Base-by-base conservation (phyloP, 192 early-diverging fungal genomes). In the Mortierella hygrophila region DNA sequence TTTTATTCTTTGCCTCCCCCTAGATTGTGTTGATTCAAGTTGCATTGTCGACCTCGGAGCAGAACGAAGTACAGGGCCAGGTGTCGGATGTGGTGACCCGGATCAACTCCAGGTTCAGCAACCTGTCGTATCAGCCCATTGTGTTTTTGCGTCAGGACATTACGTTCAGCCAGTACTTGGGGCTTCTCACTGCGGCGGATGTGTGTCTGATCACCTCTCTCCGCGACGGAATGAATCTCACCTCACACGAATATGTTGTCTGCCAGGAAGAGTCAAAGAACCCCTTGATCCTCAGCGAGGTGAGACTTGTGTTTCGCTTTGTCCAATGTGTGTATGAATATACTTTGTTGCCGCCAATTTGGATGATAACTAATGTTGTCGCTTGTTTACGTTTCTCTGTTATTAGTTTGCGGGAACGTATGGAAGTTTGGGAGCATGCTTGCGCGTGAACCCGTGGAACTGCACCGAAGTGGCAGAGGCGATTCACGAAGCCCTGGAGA, bases 401-500 rank as follows among this genome's bases (percentile, higher is more conserved):
- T n/a, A 15, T 18, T 76, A 91, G 92, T 99, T 99, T 92, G 96
- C 97, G 29, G 98, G 98, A 46, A 98, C 98, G 0, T 97, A 97
- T 74, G 97, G 98, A 65, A 94, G 94, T 18, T 93, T 98, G 40
- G 95, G 95, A 55, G 96, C 95, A 29, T 93, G 92, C 46, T 86
- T 97, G 29, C 90, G 96, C 20, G 96, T 99, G n/a, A 99, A 99
- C 86, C 98, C 98, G 26, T 99, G 97, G 98, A 97, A 99, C 88
- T 96, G 94, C 63, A 75, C 78, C 88, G 97, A 97, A 69, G 96
- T 97, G 9, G 96, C 97, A 10, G 89, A 94, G 74, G 97, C 97
- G 10, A 97, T 99, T 85, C 93, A 97, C 84, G 97, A 97, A 44
- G 98, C 96, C 1, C 91, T 99, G 32, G 89, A 87, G 54, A 97